Base-by-base conservation (phyloP, 352 stramenopile species). In the Pythium rishiriense region DNA sequence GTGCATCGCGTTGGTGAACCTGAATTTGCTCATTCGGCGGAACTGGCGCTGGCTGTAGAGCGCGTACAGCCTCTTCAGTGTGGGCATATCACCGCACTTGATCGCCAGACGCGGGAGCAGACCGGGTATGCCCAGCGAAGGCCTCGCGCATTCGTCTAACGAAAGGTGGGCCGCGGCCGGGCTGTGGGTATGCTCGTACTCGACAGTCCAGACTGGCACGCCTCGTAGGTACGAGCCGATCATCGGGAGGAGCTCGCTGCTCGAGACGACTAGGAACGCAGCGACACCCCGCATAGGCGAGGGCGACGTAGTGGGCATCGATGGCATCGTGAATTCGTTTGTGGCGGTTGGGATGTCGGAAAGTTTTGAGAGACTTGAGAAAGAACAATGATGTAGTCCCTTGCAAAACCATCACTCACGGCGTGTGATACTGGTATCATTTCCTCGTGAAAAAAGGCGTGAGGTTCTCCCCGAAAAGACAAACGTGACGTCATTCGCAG, bases 201-300 rank as follows among this genome's bases (percentile, higher is more conserved):
- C 37, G 33, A 50, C 35, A 8, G 37, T 49, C 58, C 58, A 65
- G 7, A 58, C 33, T 0, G 58, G 58, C 33, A 58, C 19, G 6
- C 58, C 58, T 11, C 22, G 37, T 22, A 58, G 28, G 33, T 58
- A 65, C 33, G 58, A 65, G 19, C 19, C 31, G 37, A 65, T 58
- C 6, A 50, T 0, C 5, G 22, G n/a, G 41, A 49, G 52, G 4
- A 65, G 47, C 46, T 15, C 37, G 14, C 12, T 4, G 24, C n/a
- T 39, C 14, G 58, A 52, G 10, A 65, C 33, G 22, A 63, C 43
- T 1, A n/a, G n/a, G n/a, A n/a, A n/a, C n/a, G n/a, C n/a, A n/a
- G n/a, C n/a, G n/a, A n/a, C n/a, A n/a, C n/a, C n/a, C n/a, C n/a
- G n/a, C n/a, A n/a, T n/a, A n/a, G n/a, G n/a, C n/a, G n/a, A n/a